Evolutionary conservation across 2,329 filamentous ascomycete species (phyloP), one percentile per base, ranked within the genome.

Genomic region (Colletotrichum echinochloae): DNA sequence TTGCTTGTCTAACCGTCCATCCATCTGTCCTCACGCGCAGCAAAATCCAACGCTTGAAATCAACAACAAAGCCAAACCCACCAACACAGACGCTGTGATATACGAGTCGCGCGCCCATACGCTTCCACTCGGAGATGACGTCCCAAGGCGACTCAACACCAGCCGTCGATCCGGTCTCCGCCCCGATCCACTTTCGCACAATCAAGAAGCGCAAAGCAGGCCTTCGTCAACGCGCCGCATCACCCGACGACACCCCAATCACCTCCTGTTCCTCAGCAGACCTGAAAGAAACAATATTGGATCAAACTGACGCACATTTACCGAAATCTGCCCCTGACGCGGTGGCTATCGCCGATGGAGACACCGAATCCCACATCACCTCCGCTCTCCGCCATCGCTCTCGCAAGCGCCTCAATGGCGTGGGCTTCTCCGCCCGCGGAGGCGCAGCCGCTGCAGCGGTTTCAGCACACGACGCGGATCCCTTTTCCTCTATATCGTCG

Each of bases 161-260:
- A 26, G 48, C 35, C 20, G 66, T 73, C 33, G 64, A 61, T 9
- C 51, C 74, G n/a, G 44, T 48, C 30, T 55, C 52, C 48, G 2
- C 71, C 16, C 77, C 59, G 30, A 78, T 89, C 41, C 79, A 87
- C 39, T 91, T 91, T 74, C 87, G 88, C 48, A 82, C 81, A 37
- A 76, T 82, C 70, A 91, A 90, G 78, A 91, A 90, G 79, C 84
- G 88, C 77, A 90, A 90, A 76, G 80, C 82, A 6, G 66, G 63
- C 66, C 88, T 89, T 73, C 84, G 89, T 56, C 87, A 88, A 72
- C 86, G 87, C 72, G 73, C 78, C 76, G 54, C 49, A 65, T 62
- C 61, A 4, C 52, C 66, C 46, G 76, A 79, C 61, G 73, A 65
- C 62, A 59, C 55, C 16, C 44, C 44, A 9, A 18, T 20, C 7